phyloP scores from a whole-genome alignment of 177 flowering plant genomes.

The Telopea speciosissima region DNA sequence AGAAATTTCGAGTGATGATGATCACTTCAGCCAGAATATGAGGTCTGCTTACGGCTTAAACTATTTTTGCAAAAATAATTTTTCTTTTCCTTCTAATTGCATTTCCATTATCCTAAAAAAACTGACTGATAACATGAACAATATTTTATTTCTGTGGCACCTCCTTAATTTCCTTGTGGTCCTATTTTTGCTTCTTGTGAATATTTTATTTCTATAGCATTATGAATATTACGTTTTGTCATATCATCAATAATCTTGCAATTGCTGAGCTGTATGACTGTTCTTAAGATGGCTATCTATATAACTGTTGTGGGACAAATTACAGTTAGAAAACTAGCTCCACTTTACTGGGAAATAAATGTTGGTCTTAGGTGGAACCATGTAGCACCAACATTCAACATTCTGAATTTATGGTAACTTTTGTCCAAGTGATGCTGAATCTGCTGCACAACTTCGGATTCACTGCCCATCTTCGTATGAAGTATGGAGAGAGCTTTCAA shows the following conservation, averaged over 20 bases:
- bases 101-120: not conserved
- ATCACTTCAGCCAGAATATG: constrained; percentile 37
- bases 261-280: not conserved
- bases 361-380: too few species aligned
- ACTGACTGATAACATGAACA: not conserved
- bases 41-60: constrained; percentile 35
- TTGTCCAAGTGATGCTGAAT: too few species aligned
- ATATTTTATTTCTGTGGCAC: not conserved
- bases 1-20: constrained; percentile 54
- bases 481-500: too few species aligned
- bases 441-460: too few species aligned
- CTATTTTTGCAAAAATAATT: not conserved
- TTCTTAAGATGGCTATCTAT: not conserved
- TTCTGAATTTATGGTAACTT: too few species aligned
- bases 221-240: not conserved
- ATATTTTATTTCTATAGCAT: not conserved
- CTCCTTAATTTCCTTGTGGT: not conserved
- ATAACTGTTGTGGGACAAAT: too few species aligned
- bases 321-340: too few species aligned
- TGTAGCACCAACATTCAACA: too few species aligned
- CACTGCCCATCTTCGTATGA: too few species aligned
- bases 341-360: too few species aligned
- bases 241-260: not conserved
- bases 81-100: not conserved
- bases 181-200: not conserved